Evolutionary conservation across 495 filamentous ascomycete species (phyloP).

Genomic region (Daldinia grandis): DNA sequence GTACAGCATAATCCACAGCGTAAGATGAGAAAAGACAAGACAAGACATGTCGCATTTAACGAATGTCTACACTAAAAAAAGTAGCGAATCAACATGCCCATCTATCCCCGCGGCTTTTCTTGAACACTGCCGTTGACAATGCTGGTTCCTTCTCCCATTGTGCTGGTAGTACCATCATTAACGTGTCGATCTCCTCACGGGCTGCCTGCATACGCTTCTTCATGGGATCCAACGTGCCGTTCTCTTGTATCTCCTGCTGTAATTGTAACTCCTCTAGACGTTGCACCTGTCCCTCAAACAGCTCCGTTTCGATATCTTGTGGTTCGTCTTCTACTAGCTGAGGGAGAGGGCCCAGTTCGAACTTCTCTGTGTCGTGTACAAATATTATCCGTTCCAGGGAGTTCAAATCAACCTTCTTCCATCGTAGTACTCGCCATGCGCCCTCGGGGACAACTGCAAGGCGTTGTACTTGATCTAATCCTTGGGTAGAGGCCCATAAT

Average conservation of each 20-base stretch:
- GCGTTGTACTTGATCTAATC: conserved; percentile 33
- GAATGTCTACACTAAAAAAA: conserved; percentile 11
- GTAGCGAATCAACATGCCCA: conserved; percentile 28
- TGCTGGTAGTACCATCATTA: conserved; percentile 42
- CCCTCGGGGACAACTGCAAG: conserved; percentile 44
- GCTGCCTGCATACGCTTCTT: conserved; percentile 45
- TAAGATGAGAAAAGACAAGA: conserved; percentile 17
- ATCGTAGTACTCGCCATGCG: conserved; percentile 40
- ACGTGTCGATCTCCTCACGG: conserved; percentile 41
- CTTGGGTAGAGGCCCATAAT: conserved; percentile 38
- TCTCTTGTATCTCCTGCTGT: conserved; percentile 20
- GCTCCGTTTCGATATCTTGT: conserved; percentile 19
- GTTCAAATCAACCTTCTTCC: conserved; percentile 36
- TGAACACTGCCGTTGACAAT: conserved; percentile 44
- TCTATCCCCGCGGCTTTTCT: conserved; percentile 35
- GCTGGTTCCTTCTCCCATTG: conserved; percentile 41
- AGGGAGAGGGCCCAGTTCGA: conserved; percentile 33
- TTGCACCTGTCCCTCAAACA: conserved; percentile 28
- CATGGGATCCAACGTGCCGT: conserved; percentile 17
- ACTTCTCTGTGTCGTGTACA: conserved; percentile 40
- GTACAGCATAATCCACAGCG: conserved; percentile 28
- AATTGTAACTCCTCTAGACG: conserved; percentile 23
- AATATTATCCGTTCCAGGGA: conserved; percentile 42
- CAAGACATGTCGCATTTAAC: conserved; percentile 30
- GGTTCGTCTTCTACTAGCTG: conserved; percentile 38